Evolutionary conservation across 768 basidiomycete genomes (phyloP).

Genomic region (Dioszegia crocea): DNA sequence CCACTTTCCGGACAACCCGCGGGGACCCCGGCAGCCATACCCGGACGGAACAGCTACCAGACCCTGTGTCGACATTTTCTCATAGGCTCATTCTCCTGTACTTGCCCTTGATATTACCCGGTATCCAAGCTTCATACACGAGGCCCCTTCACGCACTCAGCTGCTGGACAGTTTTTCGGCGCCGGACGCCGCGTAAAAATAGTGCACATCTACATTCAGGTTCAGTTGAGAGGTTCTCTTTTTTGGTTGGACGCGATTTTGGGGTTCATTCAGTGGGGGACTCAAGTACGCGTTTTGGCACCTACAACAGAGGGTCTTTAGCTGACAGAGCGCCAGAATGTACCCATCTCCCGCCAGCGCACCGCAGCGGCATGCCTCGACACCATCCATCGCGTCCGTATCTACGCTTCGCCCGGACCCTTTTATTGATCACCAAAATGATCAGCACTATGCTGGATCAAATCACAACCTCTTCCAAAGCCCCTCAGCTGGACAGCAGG

Average conservation of each 20-base stretch:
- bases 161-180: conserved; percentile 7
- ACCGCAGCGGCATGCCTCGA: neutral
- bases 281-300: too few species aligned
- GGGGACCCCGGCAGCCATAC: neutral
- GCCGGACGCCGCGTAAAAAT: neutral
- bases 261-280: neutral
- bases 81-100: neutral
- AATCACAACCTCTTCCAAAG: neutral
- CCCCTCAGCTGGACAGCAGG: neutral
- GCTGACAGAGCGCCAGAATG: neutral
- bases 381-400: neutral
- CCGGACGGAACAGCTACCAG: too few species aligned
- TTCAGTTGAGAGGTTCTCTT: neutral
- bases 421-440: neutral
- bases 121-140: too few species aligned
- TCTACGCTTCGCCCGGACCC: neutral
- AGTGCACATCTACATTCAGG: neutral
- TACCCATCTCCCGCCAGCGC: neutral
- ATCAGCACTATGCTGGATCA: neutral
- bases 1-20: neutral
- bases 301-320: neutral
- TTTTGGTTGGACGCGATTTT: neutral
- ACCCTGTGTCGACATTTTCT: neutral
- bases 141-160: too few species aligned
- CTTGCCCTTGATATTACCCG: too few species aligned